These are phyloP conservation scores for Phialophora verrucosa DNA, from an alignment of 2,329 filamentous ascomycete species.

Conservation along the genomic window DNA sequence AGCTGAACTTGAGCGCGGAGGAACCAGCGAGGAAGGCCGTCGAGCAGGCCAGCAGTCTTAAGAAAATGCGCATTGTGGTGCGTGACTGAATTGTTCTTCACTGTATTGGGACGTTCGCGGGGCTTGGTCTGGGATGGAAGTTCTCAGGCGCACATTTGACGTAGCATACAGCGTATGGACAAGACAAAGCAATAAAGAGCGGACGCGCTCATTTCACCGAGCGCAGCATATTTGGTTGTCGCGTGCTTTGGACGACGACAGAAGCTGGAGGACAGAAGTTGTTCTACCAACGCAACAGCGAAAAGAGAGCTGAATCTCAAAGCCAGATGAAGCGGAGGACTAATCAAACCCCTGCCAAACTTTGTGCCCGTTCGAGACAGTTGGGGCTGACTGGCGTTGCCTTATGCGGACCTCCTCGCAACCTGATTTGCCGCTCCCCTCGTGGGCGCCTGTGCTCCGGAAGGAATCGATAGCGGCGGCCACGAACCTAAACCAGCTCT, in stretches of 20 bases:
- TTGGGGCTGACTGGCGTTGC: constrained; percentile 2
- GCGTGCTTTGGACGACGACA: too few relatives aligned
- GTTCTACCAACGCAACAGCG: too few relatives aligned
- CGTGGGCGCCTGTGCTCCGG: background rate
- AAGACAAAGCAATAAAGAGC: constrained; percentile 13
- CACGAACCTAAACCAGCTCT: background rate
- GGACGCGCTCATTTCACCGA: constrained; percentile 12
- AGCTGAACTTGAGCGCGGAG: constrained; percentile 29
- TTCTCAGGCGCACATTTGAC: background rate
- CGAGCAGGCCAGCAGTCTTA: constrained; percentile 1
- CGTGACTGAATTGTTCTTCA: background rate
- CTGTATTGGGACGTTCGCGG: too few relatives aligned
- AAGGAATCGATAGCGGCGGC: constrained; percentile 5
- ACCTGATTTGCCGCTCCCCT: background rate
- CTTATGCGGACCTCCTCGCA: background rate
- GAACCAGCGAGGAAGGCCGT: constrained; percentile 17
- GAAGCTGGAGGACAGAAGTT: too few relatives aligned
- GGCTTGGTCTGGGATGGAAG: background rate
- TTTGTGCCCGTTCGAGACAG: background rate
- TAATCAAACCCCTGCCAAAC: constrained; percentile 4
- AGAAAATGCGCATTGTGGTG: constrained; percentile 7
- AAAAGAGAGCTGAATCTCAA: too few relatives aligned
- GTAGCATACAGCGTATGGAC: background rate
- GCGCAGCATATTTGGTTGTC: constrained; percentile 10
- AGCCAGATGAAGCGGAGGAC: too few relatives aligned